Evolutionary conservation across 208 protist genomes (phyloP).

Genomic region (Leishmania gerbilli): DNA sequence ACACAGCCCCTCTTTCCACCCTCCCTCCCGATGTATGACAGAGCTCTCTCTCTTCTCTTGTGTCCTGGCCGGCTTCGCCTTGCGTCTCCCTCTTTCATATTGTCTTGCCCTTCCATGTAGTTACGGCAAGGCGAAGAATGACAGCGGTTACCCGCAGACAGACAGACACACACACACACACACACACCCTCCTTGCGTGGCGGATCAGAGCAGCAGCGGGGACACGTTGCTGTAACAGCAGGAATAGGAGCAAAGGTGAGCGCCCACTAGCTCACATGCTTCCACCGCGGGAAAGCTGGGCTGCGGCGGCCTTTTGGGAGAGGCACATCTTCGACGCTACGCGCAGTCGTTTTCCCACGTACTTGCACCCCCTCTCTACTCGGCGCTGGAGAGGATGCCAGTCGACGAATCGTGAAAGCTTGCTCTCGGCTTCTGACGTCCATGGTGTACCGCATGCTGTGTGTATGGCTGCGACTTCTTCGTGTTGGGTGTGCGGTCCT

Average conservation of each 20-base stretch:
- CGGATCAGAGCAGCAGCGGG: neutral
- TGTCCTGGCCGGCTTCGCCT: neutral
- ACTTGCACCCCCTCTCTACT: neutral
- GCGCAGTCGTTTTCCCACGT: neutral
- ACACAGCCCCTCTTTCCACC: neutral
- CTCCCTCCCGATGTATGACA: slow-evolving; percentile 14
- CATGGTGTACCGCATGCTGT: neutral
- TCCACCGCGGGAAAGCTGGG: neutral
- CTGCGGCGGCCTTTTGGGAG: neutral
- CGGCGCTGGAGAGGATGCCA: neutral
- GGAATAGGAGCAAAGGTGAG: neutral
- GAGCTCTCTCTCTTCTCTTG: neutral
- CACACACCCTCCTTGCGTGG: neutral
- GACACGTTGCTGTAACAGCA: neutral
- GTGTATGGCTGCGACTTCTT: neutral
- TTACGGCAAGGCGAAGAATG: neutral
- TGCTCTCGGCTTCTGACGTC: neutral
- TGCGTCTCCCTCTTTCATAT: neutral
- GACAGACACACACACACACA: neutral
- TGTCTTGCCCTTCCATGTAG: neutral
- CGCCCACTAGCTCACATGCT: neutral
- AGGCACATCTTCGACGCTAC: neutral
- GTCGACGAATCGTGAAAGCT: neutral
- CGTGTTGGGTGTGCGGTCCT: neutral
- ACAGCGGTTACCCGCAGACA: neutral